These are phyloP conservation scores for Amauroascus niger DNA, from an alignment of 2,329 filamentous ascomycete genomes.

Conservation along the genomic window DNA sequence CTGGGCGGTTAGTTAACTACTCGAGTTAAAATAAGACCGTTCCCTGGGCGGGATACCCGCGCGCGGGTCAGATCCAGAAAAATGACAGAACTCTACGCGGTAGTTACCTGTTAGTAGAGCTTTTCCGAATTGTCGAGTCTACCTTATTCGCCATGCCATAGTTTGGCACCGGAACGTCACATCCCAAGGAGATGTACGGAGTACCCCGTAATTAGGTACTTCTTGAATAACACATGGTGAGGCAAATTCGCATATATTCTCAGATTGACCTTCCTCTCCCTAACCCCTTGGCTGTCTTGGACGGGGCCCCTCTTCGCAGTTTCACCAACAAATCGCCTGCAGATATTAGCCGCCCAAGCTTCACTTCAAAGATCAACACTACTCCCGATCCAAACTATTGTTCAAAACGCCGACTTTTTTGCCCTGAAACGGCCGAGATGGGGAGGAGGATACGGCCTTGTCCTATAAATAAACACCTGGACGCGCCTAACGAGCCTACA, in stretches of 20 bases:
- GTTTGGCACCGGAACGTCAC: too few species aligned
- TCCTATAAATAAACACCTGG: conserved; percentile 6
- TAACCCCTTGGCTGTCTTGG: background rate
- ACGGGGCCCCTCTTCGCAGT: background rate
- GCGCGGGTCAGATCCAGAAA: conserved; percentile 9
- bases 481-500: background rate
- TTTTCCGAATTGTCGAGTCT: too few species aligned
- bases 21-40: background rate
- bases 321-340: conserved; percentile 3
- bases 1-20: background rate
- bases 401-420: background rate
- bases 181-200: too few species aligned
- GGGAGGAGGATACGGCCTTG: background rate
- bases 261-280: background rate
- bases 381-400: background rate
- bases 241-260: background rate
- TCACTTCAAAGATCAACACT: background rate
- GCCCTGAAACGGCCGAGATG: conserved; percentile 1
- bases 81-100: background rate
- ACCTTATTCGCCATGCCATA: too few species aligned
- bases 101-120: too few species aligned
- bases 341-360: conserved; percentile 2
- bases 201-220: too few species aligned
- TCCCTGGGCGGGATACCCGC: conserved; percentile 9
- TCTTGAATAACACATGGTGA: background rate